Conservation (phyloP, 805 yeast species). For the Lachancea fermentati region DNA sequence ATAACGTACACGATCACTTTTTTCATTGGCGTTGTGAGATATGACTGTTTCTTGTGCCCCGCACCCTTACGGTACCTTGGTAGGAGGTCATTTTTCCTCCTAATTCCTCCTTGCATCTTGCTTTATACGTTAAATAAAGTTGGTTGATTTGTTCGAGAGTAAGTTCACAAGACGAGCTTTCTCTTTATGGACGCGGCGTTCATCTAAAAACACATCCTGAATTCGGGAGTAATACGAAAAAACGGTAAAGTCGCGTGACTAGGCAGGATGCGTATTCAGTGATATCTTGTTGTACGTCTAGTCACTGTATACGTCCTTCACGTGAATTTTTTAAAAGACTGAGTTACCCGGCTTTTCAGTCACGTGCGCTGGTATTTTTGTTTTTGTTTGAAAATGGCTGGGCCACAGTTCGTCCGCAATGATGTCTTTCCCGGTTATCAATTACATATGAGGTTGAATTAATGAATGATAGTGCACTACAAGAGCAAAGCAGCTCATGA, state of each 20-base stretch:
- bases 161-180: too few relatives aligned
- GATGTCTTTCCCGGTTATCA: background rate
- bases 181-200: too few relatives aligned
- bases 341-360: background rate
- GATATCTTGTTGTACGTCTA: too few relatives aligned
- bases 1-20: conserved; percentile 37
- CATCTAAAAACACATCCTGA: too few relatives aligned
- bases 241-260: too few relatives aligned
- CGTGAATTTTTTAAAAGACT: too few relatives aligned
- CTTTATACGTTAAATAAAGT: background rate
- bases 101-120: conserved; percentile 31
- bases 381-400: background rate
- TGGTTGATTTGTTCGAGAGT: background rate
- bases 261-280: too few relatives aligned
- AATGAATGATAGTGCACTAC: background rate
- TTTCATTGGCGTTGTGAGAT: conserved; percentile 45
- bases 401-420: background rate
- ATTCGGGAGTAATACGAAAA: too few relatives aligned
- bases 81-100: conserved; percentile 33
- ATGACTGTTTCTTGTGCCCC: conserved; percentile 20
- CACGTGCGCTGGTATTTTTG: background rate
- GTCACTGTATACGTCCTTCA: too few relatives aligned
- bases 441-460: background rate
- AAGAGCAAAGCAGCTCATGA: conserved; percentile 2
- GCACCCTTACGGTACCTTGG: conserved; percentile 34